Evolutionary conservation across 306 rosid genomes (phyloP), one percentile per base, ranked within the genome.

Genomic region (Vigna trinervia): DNA sequence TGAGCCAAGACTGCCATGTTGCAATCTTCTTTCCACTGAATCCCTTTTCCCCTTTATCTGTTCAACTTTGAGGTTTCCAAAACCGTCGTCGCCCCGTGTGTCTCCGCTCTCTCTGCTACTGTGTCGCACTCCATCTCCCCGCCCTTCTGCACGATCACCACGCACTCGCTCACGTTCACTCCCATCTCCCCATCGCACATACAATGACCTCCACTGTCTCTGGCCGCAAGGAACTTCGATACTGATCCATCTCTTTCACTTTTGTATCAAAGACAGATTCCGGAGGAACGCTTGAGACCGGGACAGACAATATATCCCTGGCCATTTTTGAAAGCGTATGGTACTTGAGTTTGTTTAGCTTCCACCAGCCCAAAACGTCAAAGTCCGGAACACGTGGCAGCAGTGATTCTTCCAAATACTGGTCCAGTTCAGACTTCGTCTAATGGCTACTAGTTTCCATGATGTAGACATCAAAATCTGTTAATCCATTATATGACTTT

Each of bases 281-380:
- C 0, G 90, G 17, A 75, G 91, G 83, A 66, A 89, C 83, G 28
- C 89, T 86, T n/a, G 92, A 89, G 56, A 90, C 97, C 0, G 94
- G 93, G 69, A 92, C 83, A 30, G 89, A 82, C 80, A 90, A 71
- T 62, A 92, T 89, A 79, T 94, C 98, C 4, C 97, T 89, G 59
- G 96, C 97, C 96, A 94, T 94, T 80, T 90, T 94, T 34, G 97
- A 94, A 53, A 94, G 98, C 12, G 94, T 94, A 4, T 97, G 98
- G 78, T 90, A 94, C 83, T 94, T 94, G 73, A 90, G 74, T 81
- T 86, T 94, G 88, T 94, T 94, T 46, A 94, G 83, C 83, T 86
- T 94, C 98, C 98, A 94, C 98, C 98, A 94, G 64, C 93, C 89
- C 47, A 89, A 67, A 3, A 90, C 92, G 20, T 94, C 97, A 6